Base-by-base conservation (phyloP, 2,329 filamentous ascomycete species). In the Aspergillus ustus region DNA sequence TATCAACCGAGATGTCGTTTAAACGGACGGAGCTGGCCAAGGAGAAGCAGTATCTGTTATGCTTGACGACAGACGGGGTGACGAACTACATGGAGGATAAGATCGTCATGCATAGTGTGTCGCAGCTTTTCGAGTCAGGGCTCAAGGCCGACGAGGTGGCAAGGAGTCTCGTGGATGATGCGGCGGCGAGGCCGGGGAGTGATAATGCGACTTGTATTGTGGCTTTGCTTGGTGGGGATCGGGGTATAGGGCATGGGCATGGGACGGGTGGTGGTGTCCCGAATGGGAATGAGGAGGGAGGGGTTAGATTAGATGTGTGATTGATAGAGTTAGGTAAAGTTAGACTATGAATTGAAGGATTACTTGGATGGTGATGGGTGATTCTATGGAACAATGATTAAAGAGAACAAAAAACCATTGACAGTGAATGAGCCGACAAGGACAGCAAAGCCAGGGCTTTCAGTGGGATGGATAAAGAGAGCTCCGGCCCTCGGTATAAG, bases 201-300 rank as follows among this genome's bases (percentile, higher is more conserved):
- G 62, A 63, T 49, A 63, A 63, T 57, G 50, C 62, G 22, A 63
- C 59, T 13, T 63, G 62, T 22, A 46, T 61, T 13, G 34, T 46
- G 8, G 51, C 59, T 7, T 59, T 63, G 17, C 7, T 63, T 19
- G 52, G 52, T 19, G 59, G 59, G 13, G 13, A 9, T 13, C 34
- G 15, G 34, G 9, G 15, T 40, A 11, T 15, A 40, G 2, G 15
- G 11, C 2, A 13, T 40, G 2, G 15, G 11, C 2, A 13, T 40
- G 34, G 34, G 15, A 13, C 2, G 5, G 34, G 34, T 13, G 34
- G 11, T 37, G 11, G 34, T 13, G 4, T 15, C 15, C 11, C 9
- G 34, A 6, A 40, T 15, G 9, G 11, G 34, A 15, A 40, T 15
- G 34, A 15, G 15, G 34, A 40, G 11, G 34, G 34, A 13, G 34